A percentile compares a stretch with the other conserved stretches of the same genome.
Evolutionary conservation across 352 stramenopile species (phyloP).

Genomic region (Phytophthora aleatoria): DNA sequence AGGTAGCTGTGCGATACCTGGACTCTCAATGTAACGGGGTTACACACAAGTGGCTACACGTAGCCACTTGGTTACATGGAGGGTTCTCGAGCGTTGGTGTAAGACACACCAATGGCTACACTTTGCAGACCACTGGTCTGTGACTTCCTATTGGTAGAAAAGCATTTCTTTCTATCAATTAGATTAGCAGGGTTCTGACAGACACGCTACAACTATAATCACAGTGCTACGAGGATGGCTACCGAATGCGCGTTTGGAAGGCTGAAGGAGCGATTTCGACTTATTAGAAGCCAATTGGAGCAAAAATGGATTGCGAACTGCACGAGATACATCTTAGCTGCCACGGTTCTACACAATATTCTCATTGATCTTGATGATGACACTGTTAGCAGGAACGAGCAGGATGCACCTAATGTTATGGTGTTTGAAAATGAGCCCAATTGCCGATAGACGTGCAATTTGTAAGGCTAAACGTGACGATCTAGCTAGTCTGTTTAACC

Average conservation of each 20-base stretch:
- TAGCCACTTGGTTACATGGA: too few species aligned
- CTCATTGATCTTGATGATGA: slow-evolving; percentile 3
- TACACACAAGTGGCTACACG: too few species aligned
- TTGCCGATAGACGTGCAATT: background rate
- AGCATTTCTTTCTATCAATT: too few species aligned
- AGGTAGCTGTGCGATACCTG: too few species aligned
- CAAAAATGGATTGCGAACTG: background rate
- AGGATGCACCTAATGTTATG: background rate
- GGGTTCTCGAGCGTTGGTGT: too few species aligned
- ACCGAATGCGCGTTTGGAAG: slow-evolving; percentile 7
- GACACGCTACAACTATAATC: background rate
- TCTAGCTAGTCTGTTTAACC: background rate
- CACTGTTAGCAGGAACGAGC: background rate
- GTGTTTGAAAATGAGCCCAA: background rate
- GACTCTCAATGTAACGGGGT: too few species aligned
- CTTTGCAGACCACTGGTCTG: too few species aligned
- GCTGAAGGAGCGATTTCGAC: background rate
- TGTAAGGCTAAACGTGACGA: background rate
- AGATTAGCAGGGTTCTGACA: too few species aligned
- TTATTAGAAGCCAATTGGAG: background rate
- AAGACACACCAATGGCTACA: too few species aligned
- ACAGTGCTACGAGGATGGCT: slow-evolving; percentile 1
- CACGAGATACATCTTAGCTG: background rate
- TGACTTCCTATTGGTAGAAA: too few species aligned
- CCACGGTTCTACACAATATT: slow-evolving; percentile 8